Base-by-base conservation (phyloP, 1,284 basidiomycete species). In the Ustilago loliicola region DNA sequence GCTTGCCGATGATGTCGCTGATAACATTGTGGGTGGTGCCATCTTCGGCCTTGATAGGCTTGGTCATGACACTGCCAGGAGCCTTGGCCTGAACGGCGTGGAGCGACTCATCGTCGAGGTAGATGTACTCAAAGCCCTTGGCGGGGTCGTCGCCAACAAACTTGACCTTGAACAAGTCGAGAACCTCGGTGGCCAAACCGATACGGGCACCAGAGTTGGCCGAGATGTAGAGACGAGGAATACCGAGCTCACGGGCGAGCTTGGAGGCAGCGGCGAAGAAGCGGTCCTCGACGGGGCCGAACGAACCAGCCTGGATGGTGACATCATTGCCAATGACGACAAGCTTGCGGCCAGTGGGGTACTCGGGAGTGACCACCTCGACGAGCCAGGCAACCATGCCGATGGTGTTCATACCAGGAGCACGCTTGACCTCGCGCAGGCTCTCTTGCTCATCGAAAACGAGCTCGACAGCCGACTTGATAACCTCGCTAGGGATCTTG, bases 361-460 rank as follows among this genome's bases (percentile, higher is more conserved):
- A 98, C 88, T 99, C 97, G 13, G 97, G 97, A 0, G 97, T 99
- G 83, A 90, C 90, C 80, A 98, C 89, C 6, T 92, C 95, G 89
- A 95, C 96, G 36, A 97, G 91, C 97, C 97, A 99, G 10, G 92
- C 96, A 62, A 99, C 94, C 96, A 99, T 99, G 85, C 97, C 97
- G 85, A 94, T 94, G 38, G 90, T 91, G 88, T 99, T 99, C 86
- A 93, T 94, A 36, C 97, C 97, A 23, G 95, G 93, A 1, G 94
- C 91, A 64, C 97, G 91, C 80, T 93, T 92, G 62, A 98, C 93
- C 88, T 98, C 94, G 30, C 91, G 90, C 27, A 99, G 90, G 79
- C 94, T 90, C 80, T 94, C 91, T 81, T 95, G 90, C 88, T 98
- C 96, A 92, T 34, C 96, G 95, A 61, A 92, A 84, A 66, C 90